Evolutionary conservation across 495 filamentous ascomycete species (phyloP).

Genomic region (Lentithecium fluviatile): DNA sequence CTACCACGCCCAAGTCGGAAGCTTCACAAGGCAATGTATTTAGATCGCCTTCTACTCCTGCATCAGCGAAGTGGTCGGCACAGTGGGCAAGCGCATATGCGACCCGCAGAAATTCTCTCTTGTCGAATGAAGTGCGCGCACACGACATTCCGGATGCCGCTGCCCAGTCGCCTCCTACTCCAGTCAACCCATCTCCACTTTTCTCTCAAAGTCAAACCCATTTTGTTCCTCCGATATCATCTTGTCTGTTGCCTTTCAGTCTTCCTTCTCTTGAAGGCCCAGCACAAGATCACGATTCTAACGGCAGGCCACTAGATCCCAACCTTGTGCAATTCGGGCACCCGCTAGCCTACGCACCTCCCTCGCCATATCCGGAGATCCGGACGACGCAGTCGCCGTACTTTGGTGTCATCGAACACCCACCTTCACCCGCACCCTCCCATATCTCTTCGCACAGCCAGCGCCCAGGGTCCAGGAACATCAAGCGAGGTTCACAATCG

Average conservation of each 20-base stretch:
- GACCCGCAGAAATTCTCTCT: constrained; percentile 34
- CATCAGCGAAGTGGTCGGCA: constrained; percentile 48
- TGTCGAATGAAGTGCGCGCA: constrained; percentile 32
- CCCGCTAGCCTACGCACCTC: constrained; percentile 5
- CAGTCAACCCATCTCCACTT: constrained; percentile 45
- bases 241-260: constrained; percentile 61
- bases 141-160: constrained; percentile 9
- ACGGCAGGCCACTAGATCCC: constrained; percentile 54
- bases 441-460: constrained; percentile 33
- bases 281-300: constrained; percentile 36
- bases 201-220: constrained; percentile 61
- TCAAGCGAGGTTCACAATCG: constrained; percentile 41
- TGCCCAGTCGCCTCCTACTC: constrained; percentile 31
- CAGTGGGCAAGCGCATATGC: constrained; percentile 26
- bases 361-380: constrained; percentile 39
- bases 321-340: constrained; percentile 32
- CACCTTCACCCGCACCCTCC: constrained; percentile 41
- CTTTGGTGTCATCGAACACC: constrained; percentile 38
- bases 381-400: constrained; percentile 37
- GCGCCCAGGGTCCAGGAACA: constrained; percentile 31
- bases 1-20: constrained; percentile 29
- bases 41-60: constrained; percentile 52
- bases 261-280: constrained; percentile 45
- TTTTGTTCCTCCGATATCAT: constrained; percentile 59
- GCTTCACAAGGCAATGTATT: constrained; percentile 40